Evolutionary conservation across 225 moss, liverwort and hornwort genomes (phyloP), one percentile per base, ranked within the genome.

Genomic region (Straminergon stramineum): DNA sequence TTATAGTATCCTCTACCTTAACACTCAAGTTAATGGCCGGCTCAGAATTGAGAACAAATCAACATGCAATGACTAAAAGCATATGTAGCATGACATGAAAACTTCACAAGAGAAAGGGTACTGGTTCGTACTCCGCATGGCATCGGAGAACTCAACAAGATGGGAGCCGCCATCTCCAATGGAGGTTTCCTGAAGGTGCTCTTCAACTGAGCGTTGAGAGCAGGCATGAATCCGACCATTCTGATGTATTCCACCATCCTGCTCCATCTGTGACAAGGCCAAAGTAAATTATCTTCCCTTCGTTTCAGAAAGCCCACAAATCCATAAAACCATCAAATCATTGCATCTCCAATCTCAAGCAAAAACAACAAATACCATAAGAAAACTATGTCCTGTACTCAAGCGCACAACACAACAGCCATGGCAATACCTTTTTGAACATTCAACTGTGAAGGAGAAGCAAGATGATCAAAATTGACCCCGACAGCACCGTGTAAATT

Each of bases 121-220:
- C 53, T 88, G 63, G 73, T 65, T 83, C 92, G 77, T 96, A 98
- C 98, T 91, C 87, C 93, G 93, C 90, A 98, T 94, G 73, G 96
- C 96, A 62, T 96, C 94, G 41, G 98, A 93, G 87, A 95, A 98
- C 89, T 98, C 98, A 70, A 97, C 95, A 78, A 98, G 95, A 89
- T 96, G 98, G 84, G 94, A 91, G 87, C 93, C 98, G 80, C 93
- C 96, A 89, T 97, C 95, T 89, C 91, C 94, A 85, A 93, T 95
- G 53, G 95, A 95, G 37, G 94, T 75, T 88, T 97, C 93, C 90
- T 98, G 96, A 85, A 96, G 92, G 75, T 93, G 89, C 73, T 98
- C 97, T 86, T 96, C 93, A 62, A 96, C 84, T 87, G 91, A 93
- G 80, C 95, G 94, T 84, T 98, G 95, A 52, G 98, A 98, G 65